Conservation (phyloP, 257 asterid genomes). For the Prunella vulgaris region DNA sequence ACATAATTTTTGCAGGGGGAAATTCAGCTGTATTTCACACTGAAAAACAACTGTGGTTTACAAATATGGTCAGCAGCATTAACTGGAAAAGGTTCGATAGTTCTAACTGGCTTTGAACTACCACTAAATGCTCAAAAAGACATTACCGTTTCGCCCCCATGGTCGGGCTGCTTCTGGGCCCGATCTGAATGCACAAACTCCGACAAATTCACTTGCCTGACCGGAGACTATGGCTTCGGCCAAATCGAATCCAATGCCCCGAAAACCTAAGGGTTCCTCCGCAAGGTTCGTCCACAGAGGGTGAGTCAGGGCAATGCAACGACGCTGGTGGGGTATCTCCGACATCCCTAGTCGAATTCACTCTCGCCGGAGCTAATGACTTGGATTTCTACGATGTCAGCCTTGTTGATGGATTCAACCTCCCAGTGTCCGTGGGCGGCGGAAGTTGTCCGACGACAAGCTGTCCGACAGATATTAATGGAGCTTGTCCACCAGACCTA, state of each 20-base stretch:
- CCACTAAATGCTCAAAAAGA: slow-evolving; percentile 20
- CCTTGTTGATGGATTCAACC: slow-evolving; percentile 51
- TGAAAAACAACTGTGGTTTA: slow-evolving; percentile 39
- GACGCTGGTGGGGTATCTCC: slow-evolving; percentile 43
- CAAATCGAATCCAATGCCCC: slow-evolving; percentile 24
- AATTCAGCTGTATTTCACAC: slow-evolving; percentile 32
- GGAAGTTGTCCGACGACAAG: slow-evolving; percentile 9
- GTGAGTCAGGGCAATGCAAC: too few relatives aligned
- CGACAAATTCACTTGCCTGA: slow-evolving; percentile 30
- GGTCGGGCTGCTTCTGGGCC: slow-evolving; percentile 60
- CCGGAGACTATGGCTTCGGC: slow-evolving; percentile 42
- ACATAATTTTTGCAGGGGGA: slow-evolving; percentile 16
- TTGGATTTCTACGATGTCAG: slow-evolving; percentile 46
- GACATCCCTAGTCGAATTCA: slow-evolving; percentile 34
- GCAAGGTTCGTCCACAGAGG: too few relatives aligned
- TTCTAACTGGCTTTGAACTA: slow-evolving; percentile 37
- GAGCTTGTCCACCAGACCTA: slow-evolving; percentile 31
- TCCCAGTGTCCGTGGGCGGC: slow-evolving; percentile 24
- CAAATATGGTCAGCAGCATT: slow-evolving; percentile 53
- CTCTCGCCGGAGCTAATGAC: slow-evolving; percentile 21
- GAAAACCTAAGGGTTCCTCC: too few relatives aligned
- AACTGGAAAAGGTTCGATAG: slow-evolving; percentile 27
- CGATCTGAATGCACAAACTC: slow-evolving; percentile 32
- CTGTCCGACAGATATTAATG: slow-evolving; percentile 33
- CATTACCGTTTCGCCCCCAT: slow-evolving; percentile 21